Base-by-base conservation (phyloP, 805 yeast genomes). In the Candida lessepsii region DNA sequence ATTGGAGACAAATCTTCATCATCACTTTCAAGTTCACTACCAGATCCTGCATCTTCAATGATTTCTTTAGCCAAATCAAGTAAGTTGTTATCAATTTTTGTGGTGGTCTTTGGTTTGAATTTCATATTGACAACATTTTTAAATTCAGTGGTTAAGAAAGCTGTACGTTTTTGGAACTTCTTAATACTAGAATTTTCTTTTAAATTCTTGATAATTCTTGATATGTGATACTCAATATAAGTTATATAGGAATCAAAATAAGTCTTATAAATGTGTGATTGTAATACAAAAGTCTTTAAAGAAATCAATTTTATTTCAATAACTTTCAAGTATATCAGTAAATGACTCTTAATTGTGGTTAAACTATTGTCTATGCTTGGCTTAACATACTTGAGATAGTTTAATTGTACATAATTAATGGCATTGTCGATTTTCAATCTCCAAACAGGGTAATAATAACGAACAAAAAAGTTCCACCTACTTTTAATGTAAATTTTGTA, bases 71-170 rank as follows among this genome's bases (percentile, higher is more conserved):
- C 57, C 5, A 48, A 41, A 15, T 48, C 50, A 34, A 41, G 46
- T 17, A 54, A 38, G 38, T 50, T 46, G 9, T 35, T 26, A 19
- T 42, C 39, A 13, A 29, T 21, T 28, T 47, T 45, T 6, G 44
- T 34, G 10, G 35, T 40, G 7, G 40, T 10, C 23, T 33, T 37
- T 4, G 34, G 11, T 14, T n/a, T 23, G 8, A 44, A 41, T 21
- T 46, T 49, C 30, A 46, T 39, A 11, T 46, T 40, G 34, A 56
- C 31, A 31, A 60, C 50, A 37, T 54, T 60, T 19, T 49, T 48
- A 32, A 60, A 54, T 31, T 62, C 68, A 10, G 42, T 45, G 23
- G 49, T 49, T 27, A 62, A 40, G 39, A 62, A 62, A 17, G 50
- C 34, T 7, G 48, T 50, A 38, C 50, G 53, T 31, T 54, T 50